phyloP scores from a whole-genome alignment of 441 rosid genomes.

The Rhodomyrtus psidioides region DNA sequence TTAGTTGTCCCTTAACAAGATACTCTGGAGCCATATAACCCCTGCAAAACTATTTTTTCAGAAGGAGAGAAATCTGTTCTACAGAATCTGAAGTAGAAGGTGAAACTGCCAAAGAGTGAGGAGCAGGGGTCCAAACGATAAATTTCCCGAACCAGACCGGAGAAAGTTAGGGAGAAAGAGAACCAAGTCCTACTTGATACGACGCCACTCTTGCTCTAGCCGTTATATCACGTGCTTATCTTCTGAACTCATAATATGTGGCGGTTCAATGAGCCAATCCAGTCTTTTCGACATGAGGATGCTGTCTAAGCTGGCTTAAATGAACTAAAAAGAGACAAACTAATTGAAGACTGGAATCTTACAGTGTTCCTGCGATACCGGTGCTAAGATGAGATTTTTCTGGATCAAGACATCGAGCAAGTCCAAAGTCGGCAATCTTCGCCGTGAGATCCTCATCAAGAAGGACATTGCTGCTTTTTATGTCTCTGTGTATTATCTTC shows the following conservation, averaged over 20 bases:
- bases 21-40: slow-evolving; percentile 18
- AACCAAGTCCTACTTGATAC: neutral
- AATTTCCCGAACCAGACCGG: neutral
- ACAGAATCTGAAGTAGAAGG: neutral
- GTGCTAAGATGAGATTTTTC: slow-evolving; percentile 8
- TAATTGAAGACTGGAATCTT: neutral
- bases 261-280: neutral
- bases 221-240: neutral
- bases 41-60: neutral
- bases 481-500: slow-evolving; percentile 15
- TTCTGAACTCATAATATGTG: neutral
- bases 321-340: neutral
- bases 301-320: neutral
- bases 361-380: slow-evolving; percentile 8
- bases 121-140: neutral
- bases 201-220: neutral
- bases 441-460: slow-evolving; percentile 11
- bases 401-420: slow-evolving; percentile 6
- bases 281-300: neutral
- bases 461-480: slow-evolving; percentile 13
- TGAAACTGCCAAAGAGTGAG: neutral
- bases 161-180: neutral
- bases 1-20: slow-evolving; percentile 8
- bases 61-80: neutral
- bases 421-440: slow-evolving; percentile 12